Percentiles rank a stretch among this genome's conserved stretches.
These are phyloP conservation scores for Malus fusca DNA, from an alignment of 306 rosid genomes.

Conservation along the genomic window DNA sequence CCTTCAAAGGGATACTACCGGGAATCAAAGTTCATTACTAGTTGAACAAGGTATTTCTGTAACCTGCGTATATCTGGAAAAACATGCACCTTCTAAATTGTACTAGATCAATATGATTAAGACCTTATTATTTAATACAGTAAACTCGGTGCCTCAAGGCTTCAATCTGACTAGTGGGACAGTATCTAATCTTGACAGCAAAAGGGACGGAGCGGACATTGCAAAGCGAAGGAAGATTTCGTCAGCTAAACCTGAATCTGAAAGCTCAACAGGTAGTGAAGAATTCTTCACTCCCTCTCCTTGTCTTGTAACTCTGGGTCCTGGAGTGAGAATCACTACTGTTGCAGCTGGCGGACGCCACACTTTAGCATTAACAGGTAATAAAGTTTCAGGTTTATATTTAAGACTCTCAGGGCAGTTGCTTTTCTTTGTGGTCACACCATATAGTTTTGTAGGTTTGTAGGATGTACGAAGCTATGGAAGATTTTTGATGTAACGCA, in stretches of 20 bases:
- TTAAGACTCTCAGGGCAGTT: slow-evolving; percentile 33
- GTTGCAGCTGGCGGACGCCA: slow-evolving; percentile 95
- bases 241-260: slow-evolving; percentile 53
- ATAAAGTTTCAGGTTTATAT: slow-evolving; percentile 15
- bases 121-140: slow-evolving; percentile 37
- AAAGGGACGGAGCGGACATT: slow-evolving; percentile 55
- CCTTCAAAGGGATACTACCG: slow-evolving; percentile 39
- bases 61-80: background rate
- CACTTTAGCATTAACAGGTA: slow-evolving; percentile 86
- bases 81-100: background rate
- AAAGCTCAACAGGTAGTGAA: slow-evolving; percentile 49
- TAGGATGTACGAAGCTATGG: slow-evolving; percentile 72
- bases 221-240: slow-evolving; percentile 61
- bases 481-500: slow-evolving; percentile 78
- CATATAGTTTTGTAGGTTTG: slow-evolving; percentile 82
- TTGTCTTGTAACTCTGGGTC: slow-evolving; percentile 50
- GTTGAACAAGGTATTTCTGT: slow-evolving; percentile 50
- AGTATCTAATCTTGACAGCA: slow-evolving; percentile 46
- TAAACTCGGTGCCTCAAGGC: slow-evolving; percentile 36
- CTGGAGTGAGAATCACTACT: slow-evolving; percentile 53
- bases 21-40: slow-evolving; percentile 37
- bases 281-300: slow-evolving; percentile 59
- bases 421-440: slow-evolving; percentile 55
- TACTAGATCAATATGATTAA: slow-evolving; percentile 18
- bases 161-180: slow-evolving; percentile 47